Conservation (phyloP, 257 asterid species). For the Verbascum thapsus region DNA sequence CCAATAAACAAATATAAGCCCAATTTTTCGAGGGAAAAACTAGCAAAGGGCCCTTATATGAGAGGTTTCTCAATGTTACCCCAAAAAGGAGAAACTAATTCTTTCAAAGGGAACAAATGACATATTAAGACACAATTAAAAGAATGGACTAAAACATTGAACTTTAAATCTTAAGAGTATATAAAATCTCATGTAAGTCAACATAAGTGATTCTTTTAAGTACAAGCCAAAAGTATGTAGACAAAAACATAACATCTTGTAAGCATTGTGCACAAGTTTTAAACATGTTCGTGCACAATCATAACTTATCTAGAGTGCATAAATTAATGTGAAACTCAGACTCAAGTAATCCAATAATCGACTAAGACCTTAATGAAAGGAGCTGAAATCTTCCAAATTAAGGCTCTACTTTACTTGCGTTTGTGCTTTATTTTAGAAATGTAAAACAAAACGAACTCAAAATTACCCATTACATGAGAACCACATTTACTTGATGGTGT, state of each 20-base stretch:
- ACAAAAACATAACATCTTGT: background rate
- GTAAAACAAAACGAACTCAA: background rate
- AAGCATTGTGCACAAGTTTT: background rate
- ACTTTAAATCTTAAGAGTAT: background rate
- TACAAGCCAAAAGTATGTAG: background rate
- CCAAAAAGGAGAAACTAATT: background rate
- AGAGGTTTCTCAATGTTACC: constrained; percentile 1
- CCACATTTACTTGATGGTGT: background rate
- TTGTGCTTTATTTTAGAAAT: constrained; percentile 2
- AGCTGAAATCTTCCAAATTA: background rate
- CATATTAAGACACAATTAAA: background rate
- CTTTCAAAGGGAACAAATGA: background rate
- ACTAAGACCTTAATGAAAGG: background rate
- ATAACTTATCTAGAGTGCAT: background rate
- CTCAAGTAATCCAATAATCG: background rate
- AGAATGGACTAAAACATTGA: background rate
- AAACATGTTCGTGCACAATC: background rate
- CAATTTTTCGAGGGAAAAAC: too few species aligned
- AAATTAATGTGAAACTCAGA: background rate
- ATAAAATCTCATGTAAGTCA: background rate
- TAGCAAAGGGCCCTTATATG: background rate
- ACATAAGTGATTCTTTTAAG: background rate
- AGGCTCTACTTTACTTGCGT: background rate
- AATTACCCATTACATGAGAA: background rate
- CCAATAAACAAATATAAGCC: constrained; percentile 17